These are phyloP conservation scores for Bretschneidera sinensis DNA, from an alignment of 345 rosid species.

Conservation along the genomic window DNA sequence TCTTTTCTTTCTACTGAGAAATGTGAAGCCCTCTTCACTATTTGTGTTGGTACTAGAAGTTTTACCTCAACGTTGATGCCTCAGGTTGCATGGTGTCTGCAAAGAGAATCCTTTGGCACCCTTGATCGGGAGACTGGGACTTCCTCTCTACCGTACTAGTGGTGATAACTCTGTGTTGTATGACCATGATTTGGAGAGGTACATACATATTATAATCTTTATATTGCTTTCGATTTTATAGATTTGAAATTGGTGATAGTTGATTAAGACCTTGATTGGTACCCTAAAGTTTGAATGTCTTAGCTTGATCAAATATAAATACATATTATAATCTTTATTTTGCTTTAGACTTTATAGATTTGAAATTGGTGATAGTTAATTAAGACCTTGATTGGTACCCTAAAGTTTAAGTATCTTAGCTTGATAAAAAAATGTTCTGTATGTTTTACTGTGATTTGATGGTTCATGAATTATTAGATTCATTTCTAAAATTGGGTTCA, in stretches of 20 bases:
- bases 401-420: no score
- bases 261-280: no score
- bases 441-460: no score
- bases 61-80: constrained; percentile 11
- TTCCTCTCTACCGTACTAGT: constrained; percentile 88
- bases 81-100: constrained; percentile 94
- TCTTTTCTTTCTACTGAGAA: neutral
- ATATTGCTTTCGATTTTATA: neutral
- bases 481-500: no score
- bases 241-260: neutral
- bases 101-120: constrained; percentile 94
- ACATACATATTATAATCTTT: neutral
- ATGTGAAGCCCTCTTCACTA: neutral
- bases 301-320: neutral
- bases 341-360: neutral
- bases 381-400: no score
- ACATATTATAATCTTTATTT: no score
- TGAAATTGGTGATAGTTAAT: constrained; percentile 1
- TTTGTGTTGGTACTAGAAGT: neutral
- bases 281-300: neutral
- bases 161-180: constrained; percentile 93
- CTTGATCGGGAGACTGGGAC: constrained; percentile 74
- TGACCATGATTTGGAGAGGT: constrained; percentile 98
- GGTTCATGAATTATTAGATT: no score
- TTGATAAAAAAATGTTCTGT: no score